Evolutionary conservation across 108 stramenopile species (phyloP).

Genomic region (Nannochloropsis gaditana): DNA sequence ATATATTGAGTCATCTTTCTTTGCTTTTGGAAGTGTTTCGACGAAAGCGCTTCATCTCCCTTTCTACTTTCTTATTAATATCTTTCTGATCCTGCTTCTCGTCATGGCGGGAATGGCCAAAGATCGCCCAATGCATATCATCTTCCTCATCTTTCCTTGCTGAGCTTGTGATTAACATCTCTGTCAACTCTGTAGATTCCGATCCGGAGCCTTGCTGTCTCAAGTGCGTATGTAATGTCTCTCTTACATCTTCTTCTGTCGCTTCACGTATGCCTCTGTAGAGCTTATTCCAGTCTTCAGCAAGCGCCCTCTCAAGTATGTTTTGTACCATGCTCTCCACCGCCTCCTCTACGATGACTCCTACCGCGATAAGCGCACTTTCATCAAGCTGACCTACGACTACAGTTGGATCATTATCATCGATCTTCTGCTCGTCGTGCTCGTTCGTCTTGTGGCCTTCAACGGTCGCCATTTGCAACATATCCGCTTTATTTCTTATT

Average conservation of each 20-base stretch:
- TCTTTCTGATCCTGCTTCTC: not conserved
- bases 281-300: not conserved
- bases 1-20: too few species aligned
- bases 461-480: not conserved
- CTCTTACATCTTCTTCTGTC: not conserved
- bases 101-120: not conserved
- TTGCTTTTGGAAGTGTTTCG: too few species aligned
- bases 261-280: not conserved
- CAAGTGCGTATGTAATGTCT: slow-evolving; percentile 11
- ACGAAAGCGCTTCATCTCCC: too few species aligned
- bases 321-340: not conserved
- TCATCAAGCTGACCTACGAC: not conserved
- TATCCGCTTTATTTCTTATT: not conserved
- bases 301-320: not conserved
- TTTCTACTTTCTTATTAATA: not conserved
- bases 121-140: not conserved
- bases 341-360: not conserved
- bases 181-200: too few species aligned
- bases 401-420: not conserved
- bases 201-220: not conserved
- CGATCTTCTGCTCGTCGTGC: not conserved
- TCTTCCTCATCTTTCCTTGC: not conserved
- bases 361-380: not conserved
- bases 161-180: too few species aligned
- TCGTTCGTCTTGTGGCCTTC: not conserved